Base-by-base conservation (phyloP, 306 rosid genomes). In the Corylus americana region DNA sequence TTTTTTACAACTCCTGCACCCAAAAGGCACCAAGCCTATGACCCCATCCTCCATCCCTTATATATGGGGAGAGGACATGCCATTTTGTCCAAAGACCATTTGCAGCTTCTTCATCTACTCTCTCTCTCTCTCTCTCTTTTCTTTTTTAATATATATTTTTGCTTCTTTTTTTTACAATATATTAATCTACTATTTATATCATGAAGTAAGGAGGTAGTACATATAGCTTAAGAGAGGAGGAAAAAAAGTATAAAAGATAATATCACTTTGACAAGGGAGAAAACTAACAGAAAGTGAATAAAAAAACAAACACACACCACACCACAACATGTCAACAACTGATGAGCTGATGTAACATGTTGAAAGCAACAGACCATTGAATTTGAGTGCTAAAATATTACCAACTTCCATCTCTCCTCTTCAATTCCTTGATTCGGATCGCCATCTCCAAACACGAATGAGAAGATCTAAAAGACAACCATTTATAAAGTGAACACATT, bases 381-480 rank as follows among this genome's bases (percentile, higher is more conserved):
- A 88, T 83, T 83, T 88, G 85, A 91, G 93, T 87, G 90, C 97
- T 84, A 90, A 82, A 91, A 84, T 88, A 96, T 91, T 96, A 96
- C 99, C 99, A 96, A 96, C 98, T 93, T 96, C 99, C 99, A 96
- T 89, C 99, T 93, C 93, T 96, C 98, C 90, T 96, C 99, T 93
- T 96, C 99, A 39, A 93, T 93, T 93, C 96, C 99, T 96, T 93
- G 96, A 93, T 96, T 96, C 50, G 99, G 99, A 90, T 96, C 98
- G 70, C 99, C 99, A 61, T 96, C 99, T 77, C 99, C 99, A 82
- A 96, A 96, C 47, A 96, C 99, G 79, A 93, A 90, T 77, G 99
- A 96, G 88, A 96, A 96, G 70, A 91, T 92, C 99, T 96, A 71
- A 51, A 82, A 55, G 25, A 86, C 37, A 86, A 55, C 75, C 55